phyloP scores from a whole-genome alignment of 176 grass and related monocot species.

The Typha latifolia region DNA sequence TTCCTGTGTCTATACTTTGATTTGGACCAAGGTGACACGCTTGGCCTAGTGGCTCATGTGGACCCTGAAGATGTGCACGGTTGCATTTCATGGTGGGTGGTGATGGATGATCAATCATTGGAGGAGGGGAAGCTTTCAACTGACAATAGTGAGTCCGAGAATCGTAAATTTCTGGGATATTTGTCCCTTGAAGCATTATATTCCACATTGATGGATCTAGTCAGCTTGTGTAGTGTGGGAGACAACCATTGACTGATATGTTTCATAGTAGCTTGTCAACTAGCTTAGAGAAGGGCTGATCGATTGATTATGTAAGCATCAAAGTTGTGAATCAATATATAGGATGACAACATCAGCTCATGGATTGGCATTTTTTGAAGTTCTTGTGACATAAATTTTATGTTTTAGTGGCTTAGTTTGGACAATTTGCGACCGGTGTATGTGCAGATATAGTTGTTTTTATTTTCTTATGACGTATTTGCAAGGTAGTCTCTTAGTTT shows the following conservation, averaged over 20 bases:
- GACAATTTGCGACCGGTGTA: too few species aligned
- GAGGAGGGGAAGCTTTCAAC: slow-evolving; percentile 45
- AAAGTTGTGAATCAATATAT: too few species aligned
- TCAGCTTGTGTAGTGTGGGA: slow-evolving; percentile 52
- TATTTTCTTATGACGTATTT: too few species aligned
- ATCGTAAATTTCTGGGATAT: slow-evolving; percentile 55
- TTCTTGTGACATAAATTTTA: too few species aligned
- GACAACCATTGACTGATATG: slow-evolving; percentile 27
- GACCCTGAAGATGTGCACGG: slow-evolving; percentile 45
- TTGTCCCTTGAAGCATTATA: slow-evolving; percentile 68
- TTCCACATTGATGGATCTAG: slow-evolving; percentile 61
- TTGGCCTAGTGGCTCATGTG: slow-evolving; percentile 65
- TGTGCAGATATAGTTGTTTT: too few species aligned
- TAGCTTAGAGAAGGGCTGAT: too few species aligned
- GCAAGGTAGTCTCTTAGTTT: too few species aligned
- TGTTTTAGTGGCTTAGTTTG: too few species aligned
- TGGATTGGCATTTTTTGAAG: too few species aligned
- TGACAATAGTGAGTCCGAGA: slow-evolving; percentile 31
- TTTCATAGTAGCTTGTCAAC: too few species aligned
- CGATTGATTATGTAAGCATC: too few species aligned
- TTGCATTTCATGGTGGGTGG: slow-evolving; percentile 70
- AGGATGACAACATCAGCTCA: too few species aligned
- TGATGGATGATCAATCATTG: slow-evolving; percentile 33
- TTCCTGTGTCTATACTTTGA: slow-evolving; percentile 78
- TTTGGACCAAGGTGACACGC: slow-evolving; percentile 62